Evolutionary conservation across 345 rosid species (phyloP).

Genomic region (Carallia brachiata): DNA sequence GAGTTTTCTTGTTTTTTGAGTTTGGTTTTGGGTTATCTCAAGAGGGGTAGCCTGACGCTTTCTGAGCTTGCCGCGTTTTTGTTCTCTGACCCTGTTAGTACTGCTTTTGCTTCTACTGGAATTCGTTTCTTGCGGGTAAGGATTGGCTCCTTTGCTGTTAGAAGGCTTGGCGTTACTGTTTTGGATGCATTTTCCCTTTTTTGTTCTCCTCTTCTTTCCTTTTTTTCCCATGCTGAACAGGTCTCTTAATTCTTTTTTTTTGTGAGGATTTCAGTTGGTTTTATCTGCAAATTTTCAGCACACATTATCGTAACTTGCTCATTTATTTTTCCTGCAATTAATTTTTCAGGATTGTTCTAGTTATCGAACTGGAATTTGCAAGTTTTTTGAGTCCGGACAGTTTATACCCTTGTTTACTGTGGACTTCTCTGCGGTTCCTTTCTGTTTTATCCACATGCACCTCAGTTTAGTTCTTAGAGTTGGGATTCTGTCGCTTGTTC

Average conservation of each 20-base stretch:
- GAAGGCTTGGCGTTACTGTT: neutral
- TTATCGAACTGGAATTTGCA: constrained; percentile 55
- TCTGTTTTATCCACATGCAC: constrained; percentile 61
- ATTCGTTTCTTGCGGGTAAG: constrained; percentile 60
- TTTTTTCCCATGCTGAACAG: neutral
- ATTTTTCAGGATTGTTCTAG: constrained; percentile 50
- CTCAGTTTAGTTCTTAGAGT: constrained; percentile 27
- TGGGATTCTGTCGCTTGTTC: constrained; percentile 31
- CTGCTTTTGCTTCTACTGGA: constrained; percentile 52
- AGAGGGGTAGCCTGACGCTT: constrained; percentile 37
- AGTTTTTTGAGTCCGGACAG: constrained; percentile 43
- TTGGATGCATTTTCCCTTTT: neutral
- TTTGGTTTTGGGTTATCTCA: constrained; percentile 52
- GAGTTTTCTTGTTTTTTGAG: constrained; percentile 45
- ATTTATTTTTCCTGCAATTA: neutral
- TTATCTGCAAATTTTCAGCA: neutral
- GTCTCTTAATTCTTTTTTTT: too few species aligned
- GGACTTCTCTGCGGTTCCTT: constrained; percentile 70
- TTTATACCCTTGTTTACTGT: constrained; percentile 52
- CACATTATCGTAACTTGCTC: neutral
- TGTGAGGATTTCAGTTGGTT: too few species aligned
- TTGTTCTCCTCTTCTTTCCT: neutral
- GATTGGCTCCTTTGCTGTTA: neutral
- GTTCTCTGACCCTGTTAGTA: constrained; percentile 47
- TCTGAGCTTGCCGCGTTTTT: constrained; percentile 55